Conservation (phyloP, 176 grass and related monocot genomes). For the Zoysia pacifica region DNA sequence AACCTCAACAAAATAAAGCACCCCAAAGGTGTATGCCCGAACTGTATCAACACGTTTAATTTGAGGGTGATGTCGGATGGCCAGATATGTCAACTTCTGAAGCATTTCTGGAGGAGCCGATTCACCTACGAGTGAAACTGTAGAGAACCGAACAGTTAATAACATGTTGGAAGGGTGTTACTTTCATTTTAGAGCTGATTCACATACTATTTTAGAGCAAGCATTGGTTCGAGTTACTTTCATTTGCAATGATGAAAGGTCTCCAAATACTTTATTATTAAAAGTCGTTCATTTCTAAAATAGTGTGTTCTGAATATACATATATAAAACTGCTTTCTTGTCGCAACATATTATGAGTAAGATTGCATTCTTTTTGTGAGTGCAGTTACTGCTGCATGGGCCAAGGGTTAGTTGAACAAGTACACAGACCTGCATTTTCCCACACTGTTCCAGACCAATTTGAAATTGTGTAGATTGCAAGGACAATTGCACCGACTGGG, state of each 20-base stretch:
- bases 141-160: conserved; percentile 20
- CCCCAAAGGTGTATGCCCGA: conserved; percentile 86
- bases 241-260: not conserved
- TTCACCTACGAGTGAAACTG: conserved; percentile 81
- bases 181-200: not conserved
- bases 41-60: conserved; percentile 92
- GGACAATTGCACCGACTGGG: conserved; percentile 74
- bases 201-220: not conserved
- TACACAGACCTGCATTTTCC: conserved; percentile 90
- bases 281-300: not conserved
- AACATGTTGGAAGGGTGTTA: conserved; percentile 4
- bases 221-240: not conserved
- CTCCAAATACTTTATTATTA: not conserved
- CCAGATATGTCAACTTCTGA: conserved; percentile 88
- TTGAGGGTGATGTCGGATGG: conserved; percentile 64
- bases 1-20: conserved; percentile 95
- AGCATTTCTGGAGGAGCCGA: conserved; percentile 88
- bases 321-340: not conserved
- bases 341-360: not conserved
- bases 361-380: not conserved
- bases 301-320: not conserved
- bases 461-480: conserved; percentile 88
- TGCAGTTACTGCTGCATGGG: conserved; percentile 9
- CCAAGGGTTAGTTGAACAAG: conserved; percentile 19
- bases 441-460: conserved; percentile 98